These are phyloP conservation scores for Athelia psychrophila DNA, from an alignment of 1,284 basidiomycete genomes.

Conservation along the genomic window DNA sequence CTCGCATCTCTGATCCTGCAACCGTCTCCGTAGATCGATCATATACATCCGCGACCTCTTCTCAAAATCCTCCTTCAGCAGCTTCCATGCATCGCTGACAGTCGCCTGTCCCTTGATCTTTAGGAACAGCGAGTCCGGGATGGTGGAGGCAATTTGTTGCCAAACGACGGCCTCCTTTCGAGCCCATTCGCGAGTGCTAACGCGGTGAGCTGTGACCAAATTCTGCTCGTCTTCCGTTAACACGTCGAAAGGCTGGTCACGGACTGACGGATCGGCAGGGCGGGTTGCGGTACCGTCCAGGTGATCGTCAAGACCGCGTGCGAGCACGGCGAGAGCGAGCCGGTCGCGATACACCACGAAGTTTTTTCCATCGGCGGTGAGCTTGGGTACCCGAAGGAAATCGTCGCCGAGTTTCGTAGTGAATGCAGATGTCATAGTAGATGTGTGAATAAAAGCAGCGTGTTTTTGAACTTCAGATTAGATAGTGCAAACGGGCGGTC, in stretches of 20 bases:
- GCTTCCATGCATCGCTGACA: slow-evolving; percentile 19
- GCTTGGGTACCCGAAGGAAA: not conserved
- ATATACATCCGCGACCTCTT: slow-evolving; percentile 11
- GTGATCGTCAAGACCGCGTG: not conserved
- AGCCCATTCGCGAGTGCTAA: slow-evolving; percentile 5
- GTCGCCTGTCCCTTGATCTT: slow-evolving; percentile 16
- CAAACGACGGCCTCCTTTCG: slow-evolving; percentile 22
- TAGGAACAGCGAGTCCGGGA: slow-evolving; percentile 25
- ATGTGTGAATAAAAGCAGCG: too few relatives aligned
- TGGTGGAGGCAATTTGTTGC: slow-evolving; percentile 22
- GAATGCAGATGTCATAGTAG: too few relatives aligned
- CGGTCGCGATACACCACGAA: slow-evolving; percentile 1
- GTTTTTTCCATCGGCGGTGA: not conserved
- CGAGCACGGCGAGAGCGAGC: not conserved
- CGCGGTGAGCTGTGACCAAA: not conserved
- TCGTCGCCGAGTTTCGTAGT: slow-evolving; percentile 1
- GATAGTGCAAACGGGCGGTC: too few relatives aligned
- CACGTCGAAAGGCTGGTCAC: not conserved
- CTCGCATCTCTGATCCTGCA: slow-evolving; percentile 9
- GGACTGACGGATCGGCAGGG: not conserved
- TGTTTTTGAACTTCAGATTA: too few relatives aligned
- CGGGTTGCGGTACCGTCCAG: not conserved
- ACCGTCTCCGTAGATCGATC: slow-evolving; percentile 8
- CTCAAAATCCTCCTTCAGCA: too few relatives aligned
- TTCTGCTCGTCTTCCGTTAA: not conserved